Evolutionary conservation across 179 eudicot genomes (phyloP), one percentile per base, ranked within the genome.

Genomic region (Spinacia oleracea): DNA sequence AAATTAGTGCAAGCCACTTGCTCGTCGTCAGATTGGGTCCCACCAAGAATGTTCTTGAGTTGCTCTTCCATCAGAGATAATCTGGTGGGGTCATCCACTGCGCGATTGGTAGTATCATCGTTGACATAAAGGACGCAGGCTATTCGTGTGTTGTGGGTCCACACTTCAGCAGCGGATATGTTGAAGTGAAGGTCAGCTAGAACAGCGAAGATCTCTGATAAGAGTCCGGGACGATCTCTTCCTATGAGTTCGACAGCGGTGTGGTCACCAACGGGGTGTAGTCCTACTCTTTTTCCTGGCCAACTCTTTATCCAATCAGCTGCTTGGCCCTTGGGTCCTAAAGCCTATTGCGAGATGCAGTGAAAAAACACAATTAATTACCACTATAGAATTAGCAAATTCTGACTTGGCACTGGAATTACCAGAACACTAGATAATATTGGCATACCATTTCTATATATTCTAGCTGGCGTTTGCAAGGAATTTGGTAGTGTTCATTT

Each of bases 61-160:
- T 89, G 94, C 58, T 92, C 94, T 79, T 92, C 86, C 87, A 91
- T 84, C 65, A 70, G 32, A 29, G 90, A 83, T 74, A 91, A 78
- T 43, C 89, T 89, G 38, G 65, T 67, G 5, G 83, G 77, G 78
- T 93, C 97, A 66, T 88, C 87, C 75, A 90, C 87, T 21, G 89
- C 88, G 15, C 82, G 81, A 63, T 78, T 72, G 9, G 86, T 84
- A 29, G 83, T 72, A 71, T 88, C 84, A 51, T 90, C 90, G 40
- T 86, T 87, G 46, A 92, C 88, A 73, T 89, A 87, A 35, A 92
- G 84, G 59, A 92, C 86, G 23, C 89, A 86, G 35, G 97, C 97
- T 74, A 84, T 84, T 58, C 97, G 83, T 15, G 84, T 76, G 68
- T 90, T 90, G 74, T 92, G 97, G 40, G 97, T 90, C 97, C 97